Percentiles rank a stretch among this genome's conserved stretches.
phyloP scores from a whole-genome alignment of 257 asterid species.

The Solanum etuberosum region DNA sequence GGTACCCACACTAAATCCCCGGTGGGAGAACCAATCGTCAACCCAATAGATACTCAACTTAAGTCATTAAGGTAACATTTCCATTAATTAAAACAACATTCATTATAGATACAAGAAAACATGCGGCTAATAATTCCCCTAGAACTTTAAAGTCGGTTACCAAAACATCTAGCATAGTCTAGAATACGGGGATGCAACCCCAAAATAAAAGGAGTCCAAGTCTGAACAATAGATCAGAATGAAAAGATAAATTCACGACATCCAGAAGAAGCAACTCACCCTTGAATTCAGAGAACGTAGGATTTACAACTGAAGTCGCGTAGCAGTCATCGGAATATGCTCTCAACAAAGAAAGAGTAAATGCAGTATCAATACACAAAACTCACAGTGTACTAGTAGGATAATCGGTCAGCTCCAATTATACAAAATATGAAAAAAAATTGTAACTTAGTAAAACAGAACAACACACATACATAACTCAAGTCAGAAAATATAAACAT shows the following conservation, averaged over 20 bases:
- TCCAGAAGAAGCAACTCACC: too few species aligned
- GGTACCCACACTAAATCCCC: fast-evolving
- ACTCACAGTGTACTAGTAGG: not conserved
- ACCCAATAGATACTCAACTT: not conserved
- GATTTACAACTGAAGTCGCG: too few species aligned
- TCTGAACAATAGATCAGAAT: too few species aligned
- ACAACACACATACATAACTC: not conserved
- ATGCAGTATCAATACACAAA: not conserved
- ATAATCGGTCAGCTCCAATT: not conserved
- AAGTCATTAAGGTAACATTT: not conserved
- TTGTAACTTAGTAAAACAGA: not conserved
- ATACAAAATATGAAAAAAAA: not conserved
- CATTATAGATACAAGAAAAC: not conserved
- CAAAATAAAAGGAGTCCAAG: not conserved
- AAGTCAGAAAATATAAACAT: too few species aligned
- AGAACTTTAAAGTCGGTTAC: not conserved
- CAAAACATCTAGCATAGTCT: not conserved
- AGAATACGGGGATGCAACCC: not conserved
- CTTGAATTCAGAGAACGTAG: not conserved
- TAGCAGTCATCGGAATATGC: not conserved
- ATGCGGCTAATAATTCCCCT: not conserved
- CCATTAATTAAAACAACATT: too few species aligned
- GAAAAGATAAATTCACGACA: too few species aligned
- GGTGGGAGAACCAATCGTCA: not conserved
- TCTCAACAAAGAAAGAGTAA: not conserved